A percentile compares a stretch with the other conserved stretches of the same genome.
Evolutionary conservation across 2,329 filamentous ascomycete species (phyloP).

Genomic region (Fusarium equiseti): DNA sequence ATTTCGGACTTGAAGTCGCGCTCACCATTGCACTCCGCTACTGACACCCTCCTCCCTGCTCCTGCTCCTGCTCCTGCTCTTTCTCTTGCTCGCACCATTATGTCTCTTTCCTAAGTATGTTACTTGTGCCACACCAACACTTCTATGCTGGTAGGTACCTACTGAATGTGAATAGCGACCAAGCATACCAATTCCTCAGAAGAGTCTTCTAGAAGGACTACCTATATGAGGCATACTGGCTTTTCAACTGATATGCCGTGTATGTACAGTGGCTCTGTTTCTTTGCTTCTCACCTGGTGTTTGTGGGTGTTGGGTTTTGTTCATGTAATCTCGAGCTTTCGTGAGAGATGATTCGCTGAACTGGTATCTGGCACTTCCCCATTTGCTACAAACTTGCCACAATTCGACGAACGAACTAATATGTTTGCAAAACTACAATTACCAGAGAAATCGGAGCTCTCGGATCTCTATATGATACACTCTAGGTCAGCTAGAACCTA

Average conservation of each 20-base stretch:
- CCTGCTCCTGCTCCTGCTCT: background rate
- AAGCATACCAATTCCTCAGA: background rate
- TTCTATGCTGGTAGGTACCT: background rate
- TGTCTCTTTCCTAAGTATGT: constrained; percentile 26
- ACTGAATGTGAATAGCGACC: background rate
- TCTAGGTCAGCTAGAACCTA: background rate
- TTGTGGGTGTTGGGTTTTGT: constrained; percentile 6
- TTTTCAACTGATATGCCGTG: constrained; percentile 14
- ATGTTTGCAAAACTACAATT: background rate
- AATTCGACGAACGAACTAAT: background rate
- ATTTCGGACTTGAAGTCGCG: constrained; percentile 40
- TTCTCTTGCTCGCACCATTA: constrained; percentile 25
- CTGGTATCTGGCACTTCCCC: background rate
- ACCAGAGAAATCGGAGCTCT: background rate
- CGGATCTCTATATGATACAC: background rate
- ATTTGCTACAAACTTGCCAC: constrained; percentile 3
- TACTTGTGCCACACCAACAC: constrained; percentile 42
- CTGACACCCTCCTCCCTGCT: constrained; percentile 46
- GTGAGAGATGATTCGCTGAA: constrained; percentile 12
- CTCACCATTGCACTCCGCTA: constrained; percentile 41
- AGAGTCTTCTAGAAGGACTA: background rate
- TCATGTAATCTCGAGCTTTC: constrained; percentile 21
- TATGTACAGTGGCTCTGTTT: background rate
- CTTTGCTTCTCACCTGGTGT: constrained; percentile 20
- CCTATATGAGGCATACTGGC: constrained; percentile 1